A percentile compares a stretch with the other conserved stretches of the same genome.
These are phyloP conservation scores for Paraphaeosphaeria minitans DNA, from an alignment of 2,329 filamentous ascomycete species.

Conservation along the genomic window DNA sequence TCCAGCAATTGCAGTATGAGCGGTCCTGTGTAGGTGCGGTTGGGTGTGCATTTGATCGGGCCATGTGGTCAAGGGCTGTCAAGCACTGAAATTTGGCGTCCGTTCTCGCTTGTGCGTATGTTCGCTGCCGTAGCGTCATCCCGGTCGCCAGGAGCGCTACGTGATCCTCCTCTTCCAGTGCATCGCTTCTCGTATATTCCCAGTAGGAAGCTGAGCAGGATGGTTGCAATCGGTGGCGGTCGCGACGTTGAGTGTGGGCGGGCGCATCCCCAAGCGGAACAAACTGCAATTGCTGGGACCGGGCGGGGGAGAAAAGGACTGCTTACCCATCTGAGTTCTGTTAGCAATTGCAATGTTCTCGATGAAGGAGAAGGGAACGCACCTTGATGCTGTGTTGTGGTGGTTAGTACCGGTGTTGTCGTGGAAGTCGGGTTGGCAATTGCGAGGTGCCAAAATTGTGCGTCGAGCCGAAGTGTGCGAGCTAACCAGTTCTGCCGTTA, in stretches of 20 bases:
- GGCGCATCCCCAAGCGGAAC: constrained; percentile 6
- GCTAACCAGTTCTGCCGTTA: constrained; percentile 21
- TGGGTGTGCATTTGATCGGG: background rate
- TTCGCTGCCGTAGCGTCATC: background rate
- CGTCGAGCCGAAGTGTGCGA: constrained; percentile 29
- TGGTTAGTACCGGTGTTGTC: constrained; percentile 44
- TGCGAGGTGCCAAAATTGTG: constrained; percentile 21
- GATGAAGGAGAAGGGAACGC: constrained; percentile 31
- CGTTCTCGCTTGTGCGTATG: background rate
- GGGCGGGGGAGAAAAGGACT: constrained; percentile 28
- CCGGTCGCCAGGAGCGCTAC: background rate
- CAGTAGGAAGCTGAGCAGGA: background rate
- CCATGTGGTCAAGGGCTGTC: background rate
- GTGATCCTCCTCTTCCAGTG: background rate
- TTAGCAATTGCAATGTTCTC: constrained; percentile 27
- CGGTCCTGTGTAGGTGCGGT: background rate
- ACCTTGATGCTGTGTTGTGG: constrained; percentile 61
- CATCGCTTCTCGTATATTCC: background rate
- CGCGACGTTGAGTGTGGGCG: background rate
- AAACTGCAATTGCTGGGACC: constrained; percentile 43
- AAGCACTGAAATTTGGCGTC: background rate
- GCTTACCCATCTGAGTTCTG: constrained; percentile 67
- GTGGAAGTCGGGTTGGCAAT: constrained; percentile 28
- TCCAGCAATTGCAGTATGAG: constrained; percentile 40
- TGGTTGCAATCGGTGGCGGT: background rate